A percentile compares a stretch with the other conserved stretches of the same genome.
Conservation (phyloP, 805 yeast genomes). For the Zygoascus bituminiphila region DNA sequence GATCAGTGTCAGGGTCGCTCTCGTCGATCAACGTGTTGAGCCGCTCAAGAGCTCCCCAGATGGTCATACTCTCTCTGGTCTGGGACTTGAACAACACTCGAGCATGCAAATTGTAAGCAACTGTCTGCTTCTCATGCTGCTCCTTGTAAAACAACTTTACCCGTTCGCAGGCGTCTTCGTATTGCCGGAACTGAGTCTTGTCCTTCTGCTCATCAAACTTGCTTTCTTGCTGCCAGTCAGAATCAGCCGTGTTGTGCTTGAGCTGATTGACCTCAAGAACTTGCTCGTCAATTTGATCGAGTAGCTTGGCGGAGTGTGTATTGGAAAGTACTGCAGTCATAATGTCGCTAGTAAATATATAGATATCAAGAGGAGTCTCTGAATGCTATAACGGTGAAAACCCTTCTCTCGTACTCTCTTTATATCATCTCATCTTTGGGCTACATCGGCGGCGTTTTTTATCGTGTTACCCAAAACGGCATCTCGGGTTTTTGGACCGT, state of each 20-base stretch:
- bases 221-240: slow-evolving; percentile 16
- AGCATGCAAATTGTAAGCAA: slow-evolving; percentile 64
- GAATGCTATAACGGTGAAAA: too few relatives aligned
- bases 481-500: neutral
- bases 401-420: neutral
- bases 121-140: slow-evolving; percentile 63
- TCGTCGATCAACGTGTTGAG: slow-evolving; percentile 58
- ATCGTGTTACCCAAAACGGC: neutral
- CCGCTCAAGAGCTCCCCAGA: slow-evolving; percentile 63
- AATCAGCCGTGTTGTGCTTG: slow-evolving; percentile 3
- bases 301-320: slow-evolving; percentile 3
- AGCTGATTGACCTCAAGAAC: slow-evolving; percentile 15
- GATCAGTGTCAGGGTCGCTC: slow-evolving; percentile 67
- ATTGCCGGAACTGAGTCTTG: slow-evolving; percentile 46
- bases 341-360: neutral
- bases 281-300: slow-evolving; percentile 18
- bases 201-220: slow-evolving; percentile 22
- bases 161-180: slow-evolving; percentile 59
- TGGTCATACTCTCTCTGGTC: slow-evolving; percentile 54
- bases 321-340: neutral
- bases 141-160: slow-evolving; percentile 59
- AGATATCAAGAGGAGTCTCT: neutral
- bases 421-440: neutral
- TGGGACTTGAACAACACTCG: slow-evolving; percentile 63
- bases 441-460: neutral